Evolutionary conservation across 2,329 filamentous ascomycete species (phyloP), one percentile per base, ranked within the genome.

Genomic region (Alternaria viburni): DNA sequence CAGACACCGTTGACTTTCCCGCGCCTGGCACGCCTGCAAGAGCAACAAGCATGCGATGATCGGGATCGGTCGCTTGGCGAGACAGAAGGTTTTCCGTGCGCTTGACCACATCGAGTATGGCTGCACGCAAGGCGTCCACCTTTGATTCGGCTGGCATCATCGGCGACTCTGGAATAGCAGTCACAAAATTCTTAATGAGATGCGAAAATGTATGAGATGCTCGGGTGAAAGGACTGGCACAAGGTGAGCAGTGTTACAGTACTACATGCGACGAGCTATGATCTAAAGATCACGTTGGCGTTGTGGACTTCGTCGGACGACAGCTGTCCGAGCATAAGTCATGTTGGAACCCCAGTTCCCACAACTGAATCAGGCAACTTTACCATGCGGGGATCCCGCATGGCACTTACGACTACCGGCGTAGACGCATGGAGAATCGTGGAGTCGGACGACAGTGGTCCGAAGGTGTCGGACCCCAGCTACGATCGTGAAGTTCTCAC

Each of bases 1-100:
- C 50, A 19, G 71, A 74, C 12, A 75, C 70, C 5, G 72, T 75
- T 6, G 70, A 73, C 52, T 74, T 74, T 15, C 73, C 73, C 7
- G 71, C 70, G 12, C 73, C 73, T 17, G 72, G 73, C 36, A 75
- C 72, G 36, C 72, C 72, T 9, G 73, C 73, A 46, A 75, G 68
- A 50, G 67, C 71, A 55, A 75, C 59, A 23, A 75, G 69, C 49
- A 70, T 65, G 23, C 72, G 70, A 41, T 69, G 68, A 61, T 59
- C 62, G 46, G 72, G 66, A 28, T 69, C 13, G 46, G 61, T 60
- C 28, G 63, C 58, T 68, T 73, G 70, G 59, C 69, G 57, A 26
- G 57, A 45, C 15, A 74, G 66, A 30, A 74, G 70, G 57, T 54
- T 51, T 57, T 68, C 64, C 19, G 68, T 54, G 19, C 66, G 71